Evolutionary conservation across 352 stramenopile genomes (phyloP), one percentile per base, ranked within the genome.

Genomic region (Pythium graminicola): DNA sequence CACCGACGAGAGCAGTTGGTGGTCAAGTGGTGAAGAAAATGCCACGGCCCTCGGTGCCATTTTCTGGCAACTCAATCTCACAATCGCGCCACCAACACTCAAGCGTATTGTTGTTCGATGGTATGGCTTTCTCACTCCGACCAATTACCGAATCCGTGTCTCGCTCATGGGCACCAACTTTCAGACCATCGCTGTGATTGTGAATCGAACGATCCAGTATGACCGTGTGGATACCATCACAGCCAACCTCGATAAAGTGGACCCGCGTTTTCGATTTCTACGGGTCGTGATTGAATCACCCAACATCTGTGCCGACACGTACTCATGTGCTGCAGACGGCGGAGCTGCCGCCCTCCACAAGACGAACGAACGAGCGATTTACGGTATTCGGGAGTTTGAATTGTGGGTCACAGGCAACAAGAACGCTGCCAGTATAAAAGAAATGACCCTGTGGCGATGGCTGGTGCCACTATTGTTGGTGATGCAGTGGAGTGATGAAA

Each of bases 51-150:
- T 17, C n/a, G 64, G 82, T 32, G 49, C 59, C 9, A 63, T 84
- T 2, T 91, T 81, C 57, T 91, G 78, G 72, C 81, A 91, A 62
- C 60, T 89, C 16, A 89, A 91, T 53, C 65, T 92, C 56, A 84
- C 75, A 16, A 42, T 60, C 1, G 45, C 73, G 29, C 65, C 65
- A 40, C 64, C 76, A 4, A 58, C 57, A 1, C 55, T 87, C n/a
- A 64, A 64, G 31, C 70, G 79, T 11, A 69, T 89, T 41, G 63
- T 92, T 23, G 69, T 92, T 38, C 78, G 74, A 0, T 92, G 78
- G 81, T 76, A 92, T 61, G 79, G 79, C 19, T 90, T 78, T 65
- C 47, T 88, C 49, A 71, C 75, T 16, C 74, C 78, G 0, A 27
- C 62, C n/a, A 66, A 44, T 51, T 89, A 86, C 50, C 64, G 61